Base-by-base conservation (phyloP, 768 basidiomycete species). In the Boletus rex-veris region DNA sequence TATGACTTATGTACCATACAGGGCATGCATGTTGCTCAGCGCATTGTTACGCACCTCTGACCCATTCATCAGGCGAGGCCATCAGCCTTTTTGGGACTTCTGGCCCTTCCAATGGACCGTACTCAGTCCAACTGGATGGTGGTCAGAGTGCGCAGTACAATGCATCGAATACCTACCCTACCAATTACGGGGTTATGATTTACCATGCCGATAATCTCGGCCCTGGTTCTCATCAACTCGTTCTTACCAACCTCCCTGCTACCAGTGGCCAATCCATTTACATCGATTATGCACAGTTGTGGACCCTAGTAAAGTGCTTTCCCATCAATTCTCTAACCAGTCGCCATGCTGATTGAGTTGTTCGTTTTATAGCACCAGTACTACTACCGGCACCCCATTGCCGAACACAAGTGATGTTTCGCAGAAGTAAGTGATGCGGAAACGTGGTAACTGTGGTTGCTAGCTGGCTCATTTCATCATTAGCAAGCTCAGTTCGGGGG, bases 31-130 rank as follows among this genome's bases (percentile, higher is more conserved):
- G 4, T 46, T 30, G 7, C 54, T 30, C 16, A 10, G 6, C 18
- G 9, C 15, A 43, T 19, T 18, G 0, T 11, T 2, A 18, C 7
- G 3, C 30, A 11, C 12, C 44, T 43, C 52, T 60, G 18, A 55
- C 43, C 24, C 8, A 39, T 33, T 24, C 30, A 19, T 38, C 40
- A 75, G 80, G 76, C 40, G 74, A 75, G 44, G 74, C 71, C 9
- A 66, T 81, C 8, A 74, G 74, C 5, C 52, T 81, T 11, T 80
- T 73, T 40, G 78, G 79, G 14, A 72, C 77, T 18, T 69, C 76
- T 1, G 71, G 75, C 4, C 72, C 74, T 4, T 50, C 55, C 3
- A 69, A 69, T 40, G 67, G 74, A 28, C 65, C 64, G 0, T 79
- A 75, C 52, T 63, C 65, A 0, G 70, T 66, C 21, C 66, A 73